phyloP scores from a whole-genome alignment of 192 early-diverging fungal genomes.

The Polychytrium aggregatum region DNA sequence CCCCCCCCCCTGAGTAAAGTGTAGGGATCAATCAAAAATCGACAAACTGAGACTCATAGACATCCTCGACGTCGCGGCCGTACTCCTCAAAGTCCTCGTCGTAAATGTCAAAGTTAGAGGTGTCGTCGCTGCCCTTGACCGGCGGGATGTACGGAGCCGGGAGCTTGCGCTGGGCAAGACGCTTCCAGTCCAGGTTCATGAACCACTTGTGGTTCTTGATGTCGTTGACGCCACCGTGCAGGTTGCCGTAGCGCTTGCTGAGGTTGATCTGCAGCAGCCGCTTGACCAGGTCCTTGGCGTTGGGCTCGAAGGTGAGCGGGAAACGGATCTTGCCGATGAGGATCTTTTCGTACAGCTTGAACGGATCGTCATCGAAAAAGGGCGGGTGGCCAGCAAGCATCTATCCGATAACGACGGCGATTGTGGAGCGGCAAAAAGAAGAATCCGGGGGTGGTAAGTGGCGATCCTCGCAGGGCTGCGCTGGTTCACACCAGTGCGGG shows the following conservation, averaged over 20 bases:
- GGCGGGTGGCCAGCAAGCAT: slow-evolving; percentile 93
- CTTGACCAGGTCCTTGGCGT: slow-evolving; percentile 76
- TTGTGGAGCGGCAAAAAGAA: too few species aligned
- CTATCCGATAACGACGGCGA: too few species aligned
- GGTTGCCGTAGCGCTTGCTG: slow-evolving; percentile 76
- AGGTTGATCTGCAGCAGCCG: slow-evolving; percentile 68
- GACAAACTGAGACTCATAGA: slow-evolving; percentile 52
- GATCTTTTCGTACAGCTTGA: slow-evolving; percentile 89
- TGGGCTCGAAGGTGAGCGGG: slow-evolving; percentile 70
- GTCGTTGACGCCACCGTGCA: slow-evolving; percentile 68
- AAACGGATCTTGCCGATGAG: slow-evolving; percentile 70
- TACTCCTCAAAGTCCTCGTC: slow-evolving; percentile 76
- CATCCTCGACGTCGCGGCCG: slow-evolving; percentile 51
- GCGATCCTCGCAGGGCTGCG: too few species aligned
- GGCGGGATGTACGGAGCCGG: slow-evolving; percentile 76
- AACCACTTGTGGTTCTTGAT: slow-evolving; percentile 90
- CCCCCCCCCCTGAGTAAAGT: too few species aligned
- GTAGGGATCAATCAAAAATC: too few species aligned
- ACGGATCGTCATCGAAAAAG: slow-evolving; percentile 92
- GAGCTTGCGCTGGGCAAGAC: slow-evolving; percentile 52
- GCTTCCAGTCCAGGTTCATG: slow-evolving; percentile 72
- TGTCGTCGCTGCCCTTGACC: slow-evolving; percentile 64
- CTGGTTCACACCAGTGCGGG: too few species aligned
- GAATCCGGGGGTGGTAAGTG: too few species aligned
- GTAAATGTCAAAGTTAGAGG: slow-evolving; percentile 85